Conservation (phyloP, 2,329 filamentous ascomycete species). For the Sordariomycetes sp. region DNA sequence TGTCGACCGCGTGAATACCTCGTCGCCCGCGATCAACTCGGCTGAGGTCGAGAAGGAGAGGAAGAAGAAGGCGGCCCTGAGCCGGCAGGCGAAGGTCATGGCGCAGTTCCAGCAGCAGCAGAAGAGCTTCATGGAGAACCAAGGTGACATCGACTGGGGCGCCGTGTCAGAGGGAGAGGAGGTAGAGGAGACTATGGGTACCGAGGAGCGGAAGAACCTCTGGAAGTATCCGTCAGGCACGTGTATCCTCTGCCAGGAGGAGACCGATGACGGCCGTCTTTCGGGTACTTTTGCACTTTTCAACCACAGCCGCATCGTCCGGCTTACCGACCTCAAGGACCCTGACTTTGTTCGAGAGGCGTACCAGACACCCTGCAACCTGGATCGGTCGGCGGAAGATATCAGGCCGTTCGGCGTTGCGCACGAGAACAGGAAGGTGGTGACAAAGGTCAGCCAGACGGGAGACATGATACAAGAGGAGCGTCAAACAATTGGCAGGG, state of each 20-base stretch:
- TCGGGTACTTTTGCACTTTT: constrained; percentile 92
- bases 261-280: constrained; percentile 77
- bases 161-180: constrained; percentile 50
- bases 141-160: constrained; percentile 81
- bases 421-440: constrained; percentile 68
- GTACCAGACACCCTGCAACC: constrained; percentile 62
- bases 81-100: constrained; percentile 89
- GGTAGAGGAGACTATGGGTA: constrained; percentile 53
- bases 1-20: constrained; percentile 69
- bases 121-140: constrained; percentile 84
- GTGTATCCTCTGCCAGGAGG: constrained; percentile 94
- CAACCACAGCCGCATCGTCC: constrained; percentile 73
- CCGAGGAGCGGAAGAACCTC: constrained; percentile 47
- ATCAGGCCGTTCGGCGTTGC: constrained; percentile 86
- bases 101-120: constrained; percentile 97
- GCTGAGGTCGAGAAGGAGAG: constrained; percentile 65
- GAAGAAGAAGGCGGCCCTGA: constrained; percentile 84
- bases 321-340: constrained; percentile 77
- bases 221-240: constrained; percentile 91
- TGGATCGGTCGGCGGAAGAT: constrained; percentile 76
- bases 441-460: constrained; percentile 64
- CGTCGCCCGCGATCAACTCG: constrained; percentile 62
- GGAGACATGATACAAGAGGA: constrained; percentile 65
- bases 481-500: constrained; percentile 77
- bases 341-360: constrained; percentile 78